Evolutionary conservation across 805 yeast genomes (phyloP).

Genomic region (Myxozyma neotropica): DNA sequence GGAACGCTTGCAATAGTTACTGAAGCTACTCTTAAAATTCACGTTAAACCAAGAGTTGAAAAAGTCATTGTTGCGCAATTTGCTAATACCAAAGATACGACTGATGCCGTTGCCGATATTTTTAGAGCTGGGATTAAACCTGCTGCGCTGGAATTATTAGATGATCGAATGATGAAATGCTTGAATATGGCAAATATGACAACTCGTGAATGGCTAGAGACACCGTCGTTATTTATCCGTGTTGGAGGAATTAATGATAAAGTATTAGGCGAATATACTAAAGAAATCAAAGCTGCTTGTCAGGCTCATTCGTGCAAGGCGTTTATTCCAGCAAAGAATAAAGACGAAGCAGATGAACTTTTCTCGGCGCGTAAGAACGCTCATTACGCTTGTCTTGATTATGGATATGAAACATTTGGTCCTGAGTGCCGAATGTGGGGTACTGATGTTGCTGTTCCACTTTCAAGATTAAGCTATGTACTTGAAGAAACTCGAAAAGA

Average conservation of each 20-base stretch:
- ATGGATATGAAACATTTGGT: constrained; percentile 50
- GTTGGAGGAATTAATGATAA: constrained; percentile 62
- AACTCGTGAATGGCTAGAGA: constrained; percentile 59
- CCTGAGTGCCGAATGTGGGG: constrained; percentile 75
- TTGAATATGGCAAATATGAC: constrained; percentile 66
- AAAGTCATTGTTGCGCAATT: constrained; percentile 73
- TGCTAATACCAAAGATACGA: constrained; percentile 65
- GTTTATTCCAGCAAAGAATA: constrained; percentile 64
- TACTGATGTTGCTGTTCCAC: constrained; percentile 89
- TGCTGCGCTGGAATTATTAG: constrained; percentile 78
- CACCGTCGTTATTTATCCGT: constrained; percentile 75
- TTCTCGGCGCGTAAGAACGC: constrained; percentile 85
- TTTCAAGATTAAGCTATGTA: constrained; percentile 64
- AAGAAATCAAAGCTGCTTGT: constrained; percentile 54
- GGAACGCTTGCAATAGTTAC: constrained; percentile 67
- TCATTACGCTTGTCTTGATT: constrained; percentile 67
- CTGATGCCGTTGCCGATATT: constrained; percentile 65
- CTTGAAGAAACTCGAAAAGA: constrained; percentile 66
- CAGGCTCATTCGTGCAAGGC: constrained; percentile 51
- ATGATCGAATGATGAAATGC: constrained; percentile 69
- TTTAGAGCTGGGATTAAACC: constrained; percentile 70
- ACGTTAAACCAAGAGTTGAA: constrained; percentile 48
- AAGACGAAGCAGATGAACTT: constrained; percentile 67
- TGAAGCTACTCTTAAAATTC: constrained; percentile 52
- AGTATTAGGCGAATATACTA: constrained; percentile 50